Evolutionary conservation across 768 basidiomycete species (phyloP), one percentile per base, ranked within the genome.

Genomic region (Rubroboletus satanas): DNA sequence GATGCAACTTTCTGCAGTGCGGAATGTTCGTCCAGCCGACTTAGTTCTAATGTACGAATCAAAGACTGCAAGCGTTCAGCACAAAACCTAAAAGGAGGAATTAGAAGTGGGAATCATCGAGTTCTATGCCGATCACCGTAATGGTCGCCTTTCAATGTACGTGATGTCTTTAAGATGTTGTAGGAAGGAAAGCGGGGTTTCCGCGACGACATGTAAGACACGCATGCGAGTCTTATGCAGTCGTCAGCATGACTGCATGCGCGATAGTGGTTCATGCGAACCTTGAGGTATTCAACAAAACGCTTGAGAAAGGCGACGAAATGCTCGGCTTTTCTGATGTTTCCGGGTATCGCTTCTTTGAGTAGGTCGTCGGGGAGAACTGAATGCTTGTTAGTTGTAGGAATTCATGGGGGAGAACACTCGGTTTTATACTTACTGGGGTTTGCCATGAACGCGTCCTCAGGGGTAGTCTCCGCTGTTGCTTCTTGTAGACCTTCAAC

Each of bases 81-180:
- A 71, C 97, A 98, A 69, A 98, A 98, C 56, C 96, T 98, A 26
- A 52, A 38, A 49, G 47, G 31, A 37, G 18, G 9, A 1, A 32
- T 61, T 26, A 59, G 42, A 45, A 17, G 21, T 15, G 14, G 32
- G 9, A 31, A 45, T 9, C 9, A 45, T 55, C 36, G 14, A 32
- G 4, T 35, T 17, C 32, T 15, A 18, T 31, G 50, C n/a, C 39
- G 72, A 78, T 50, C 68, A 91, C 96, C 91, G 82, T 56, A 99
- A 74, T 11, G 97, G 97, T 58, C 95, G 77, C 53, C 90, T 79
- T 69, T 99, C 97, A 54, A 99, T 99, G 69, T 94, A 99, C 14
- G 97, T 98, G 58, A 98, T 98, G 62, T 99, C 97, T 73, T 97
- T 98, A 45, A 99, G 79, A 73, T 99, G 97, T 66, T 98, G 96